Evolutionary conservation across 2,329 filamentous ascomycete species (phyloP), one percentile per base, ranked within the genome.

Genomic region (Colletotrichum theobromicola): DNA sequence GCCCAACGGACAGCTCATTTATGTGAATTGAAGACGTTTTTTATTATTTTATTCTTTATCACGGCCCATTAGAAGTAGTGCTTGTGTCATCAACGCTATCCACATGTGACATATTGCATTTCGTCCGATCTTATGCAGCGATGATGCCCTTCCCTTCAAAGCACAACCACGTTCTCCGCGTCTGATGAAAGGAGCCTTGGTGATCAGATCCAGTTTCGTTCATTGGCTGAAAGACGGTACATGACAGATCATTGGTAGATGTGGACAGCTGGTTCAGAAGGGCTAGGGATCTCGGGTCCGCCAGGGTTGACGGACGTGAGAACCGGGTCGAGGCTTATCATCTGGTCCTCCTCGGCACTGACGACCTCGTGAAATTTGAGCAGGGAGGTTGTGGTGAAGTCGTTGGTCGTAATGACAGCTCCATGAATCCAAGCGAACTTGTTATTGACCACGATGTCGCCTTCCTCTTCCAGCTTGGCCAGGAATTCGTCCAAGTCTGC

Each of bases 381-480:
- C 28, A 77, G 26, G 4, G 35, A 24, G 21, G 24, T 13, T 28
- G 57, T n/a, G 34, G 63, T 71, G 18, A 69, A 68, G 5, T 15
- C 21, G 15, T 66, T 35, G 35, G 72, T 74, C 34, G 58, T 26
- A 34, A 77, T 65, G 32, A 70, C 67, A 35, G 67, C 60, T 18
- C 75, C 73, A 55, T 67, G 26, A 21, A 67, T 42, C 16, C 2
- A 26, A n/a, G 5, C n/a, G 12, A n/a, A 26, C 15, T 26, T 69
- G 18, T 24, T 50, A 67, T n/a, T 24, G 7, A 75, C 64, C 15
- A 28, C 18, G 26, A 67, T 24, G 15, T 30, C 12, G 34, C 64
- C 46, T 18, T 53, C 37, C 18, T 61, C 26, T 24, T 24, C 24
- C 35, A 77, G 62, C 26, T 63, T 72, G 7, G 18, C 57, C 7